These are phyloP conservation scores for Apophysomyces ossiformis DNA, from an alignment of 371 early-diverging fungal genomes.

Conservation along the genomic window DNA sequence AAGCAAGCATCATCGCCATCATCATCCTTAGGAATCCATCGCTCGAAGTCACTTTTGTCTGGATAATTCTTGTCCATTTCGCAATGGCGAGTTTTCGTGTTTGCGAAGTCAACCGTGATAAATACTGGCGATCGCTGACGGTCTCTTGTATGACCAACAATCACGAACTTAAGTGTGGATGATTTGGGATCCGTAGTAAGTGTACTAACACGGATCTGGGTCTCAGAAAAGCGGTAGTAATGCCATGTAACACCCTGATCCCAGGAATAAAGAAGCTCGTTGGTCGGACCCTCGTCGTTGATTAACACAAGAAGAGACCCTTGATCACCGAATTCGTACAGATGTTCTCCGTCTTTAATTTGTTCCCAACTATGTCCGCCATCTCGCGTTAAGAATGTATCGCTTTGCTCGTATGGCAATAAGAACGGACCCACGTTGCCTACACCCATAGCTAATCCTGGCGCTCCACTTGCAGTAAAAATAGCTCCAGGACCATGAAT, in stretches of 20 bases:
- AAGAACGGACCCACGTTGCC: conserved; percentile 84
- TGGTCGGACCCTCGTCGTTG: conserved; percentile 75
- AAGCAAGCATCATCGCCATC: conserved; percentile 52
- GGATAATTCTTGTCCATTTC: conserved; percentile 54
- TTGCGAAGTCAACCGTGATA: conserved; percentile 52
- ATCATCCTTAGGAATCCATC: conserved; percentile 73
- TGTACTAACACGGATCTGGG: conserved; percentile 49
- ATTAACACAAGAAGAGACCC: conserved; percentile 74
- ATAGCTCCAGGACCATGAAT: conserved; percentile 65
- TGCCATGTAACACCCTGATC: conserved; percentile 76
- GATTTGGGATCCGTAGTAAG: conserved; percentile 68
- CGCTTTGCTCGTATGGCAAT: conserved; percentile 59
- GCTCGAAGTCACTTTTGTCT: conserved; percentile 76
- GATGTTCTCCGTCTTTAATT: conserved; percentile 58
- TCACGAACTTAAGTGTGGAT: conserved; percentile 59
- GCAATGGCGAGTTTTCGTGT: conserved; percentile 48
- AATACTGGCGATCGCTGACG: conserved; percentile 33
- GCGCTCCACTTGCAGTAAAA: conserved; percentile 76
- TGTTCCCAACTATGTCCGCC: conserved; percentile 80
- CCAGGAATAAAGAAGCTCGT: conserved; percentile 67
- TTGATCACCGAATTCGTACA: conserved; percentile 86
- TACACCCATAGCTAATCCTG: conserved; percentile 89
- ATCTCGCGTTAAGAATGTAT: conserved; percentile 84
- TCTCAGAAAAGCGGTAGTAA: conserved; percentile 45
- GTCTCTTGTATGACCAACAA: conserved; percentile 50